These are phyloP conservation scores for Fusarium chaquense DNA, from an alignment of 2,329 filamentous ascomycete genomes.

Conservation along the genomic window DNA sequence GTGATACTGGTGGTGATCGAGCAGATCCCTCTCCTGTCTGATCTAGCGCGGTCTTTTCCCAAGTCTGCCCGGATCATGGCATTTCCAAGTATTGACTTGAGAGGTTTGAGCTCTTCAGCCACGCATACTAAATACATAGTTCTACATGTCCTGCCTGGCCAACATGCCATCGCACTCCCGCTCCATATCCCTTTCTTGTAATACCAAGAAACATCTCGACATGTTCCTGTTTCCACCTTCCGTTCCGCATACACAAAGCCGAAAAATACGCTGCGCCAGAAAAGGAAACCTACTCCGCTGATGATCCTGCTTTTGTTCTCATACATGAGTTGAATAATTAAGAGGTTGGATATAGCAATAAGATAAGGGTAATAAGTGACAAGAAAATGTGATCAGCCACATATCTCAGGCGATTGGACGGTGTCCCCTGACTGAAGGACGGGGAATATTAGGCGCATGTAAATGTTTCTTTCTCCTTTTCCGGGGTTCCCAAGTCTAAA, in stretches of 20 bases:
- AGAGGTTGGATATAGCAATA: conserved; percentile 36
- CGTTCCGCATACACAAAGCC: conserved; percentile 35
- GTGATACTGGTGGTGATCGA: conserved; percentile 39
- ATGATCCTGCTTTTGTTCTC: conserved; percentile 30
- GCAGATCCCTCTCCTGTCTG: conserved; percentile 39
- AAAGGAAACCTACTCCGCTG: conserved; percentile 29
- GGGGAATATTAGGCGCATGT: conserved; percentile 47
- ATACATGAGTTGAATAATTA: conserved; percentile 32
- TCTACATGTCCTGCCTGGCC: conserved; percentile 3
- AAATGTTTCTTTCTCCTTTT: conserved; percentile 46
- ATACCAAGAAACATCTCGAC: conserved; percentile 15
- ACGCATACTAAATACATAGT: conserved; percentile 1
- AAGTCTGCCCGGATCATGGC: conserved; percentile 28
- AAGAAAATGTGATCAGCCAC: conserved; percentile 42
- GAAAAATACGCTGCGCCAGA: conserved; percentile 37
- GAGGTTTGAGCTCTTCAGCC: conserved; percentile 1
- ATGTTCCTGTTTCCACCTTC: conserved; percentile 25
- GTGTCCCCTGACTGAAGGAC: conserved; percentile 42
- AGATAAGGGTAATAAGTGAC: conserved; percentile 36
- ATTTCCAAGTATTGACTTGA: conserved; percentile 13
- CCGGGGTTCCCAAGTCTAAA: conserved; percentile 46
- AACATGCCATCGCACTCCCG: conserved; percentile 18
- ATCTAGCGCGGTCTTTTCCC: conserved; percentile 35
- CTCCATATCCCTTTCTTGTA: conserved; percentile 1
- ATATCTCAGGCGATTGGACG: conserved; percentile 44